These are phyloP conservation scores for Didymella pomorum DNA, from an alignment of 2,329 filamentous ascomycete genomes.

Conservation along the genomic window DNA sequence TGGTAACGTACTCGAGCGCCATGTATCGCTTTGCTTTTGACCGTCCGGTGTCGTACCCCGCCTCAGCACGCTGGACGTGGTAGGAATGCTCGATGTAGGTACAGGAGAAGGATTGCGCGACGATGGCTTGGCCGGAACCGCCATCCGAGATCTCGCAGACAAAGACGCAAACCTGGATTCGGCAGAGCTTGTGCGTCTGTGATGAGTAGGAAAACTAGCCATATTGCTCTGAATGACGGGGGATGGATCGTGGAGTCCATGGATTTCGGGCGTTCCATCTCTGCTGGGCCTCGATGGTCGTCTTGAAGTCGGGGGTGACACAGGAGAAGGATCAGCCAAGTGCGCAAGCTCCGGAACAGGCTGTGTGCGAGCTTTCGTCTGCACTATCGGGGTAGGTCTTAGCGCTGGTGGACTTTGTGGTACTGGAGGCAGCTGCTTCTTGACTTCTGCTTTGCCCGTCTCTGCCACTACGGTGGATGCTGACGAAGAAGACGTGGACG, in stretches of 20 bases:
- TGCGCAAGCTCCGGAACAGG: constrained; percentile 54
- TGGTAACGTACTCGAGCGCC: constrained; percentile 52
- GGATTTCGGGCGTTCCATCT: constrained; percentile 56
- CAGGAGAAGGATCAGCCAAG: constrained; percentile 69
- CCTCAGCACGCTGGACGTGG: constrained; percentile 35
- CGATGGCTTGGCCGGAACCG: constrained; percentile 40
- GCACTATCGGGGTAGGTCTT: constrained; percentile 7
- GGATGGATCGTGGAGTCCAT: constrained; percentile 56
- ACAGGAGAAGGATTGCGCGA: constrained; percentile 52
- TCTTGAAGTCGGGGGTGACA: constrained; percentile 55
- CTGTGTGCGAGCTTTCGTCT: constrained; percentile 32
- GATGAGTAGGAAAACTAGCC: constrained; percentile 56
- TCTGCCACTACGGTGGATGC: constrained; percentile 70
- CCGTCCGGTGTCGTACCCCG: constrained; percentile 53
- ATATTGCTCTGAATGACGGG: constrained; percentile 67
- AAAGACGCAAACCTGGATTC: constrained; percentile 48
- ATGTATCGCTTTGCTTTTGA: constrained; percentile 44
- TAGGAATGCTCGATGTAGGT: constrained; percentile 41
- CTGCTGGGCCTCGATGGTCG: constrained; percentile 57
- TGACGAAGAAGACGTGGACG: constrained; percentile 75
- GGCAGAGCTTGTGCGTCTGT: constrained; percentile 60
- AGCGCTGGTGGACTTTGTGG: constrained; percentile 62
- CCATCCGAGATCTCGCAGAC: constrained; percentile 35
- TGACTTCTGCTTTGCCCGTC: constrained; percentile 54
- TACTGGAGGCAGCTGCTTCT: constrained; percentile 37